A percentile compares a stretch with the other conserved stretches of the same genome.
Evolutionary conservation across 2,329 filamentous ascomycete genomes (phyloP).

Genomic region (Diaporthe australafricana): DNA sequence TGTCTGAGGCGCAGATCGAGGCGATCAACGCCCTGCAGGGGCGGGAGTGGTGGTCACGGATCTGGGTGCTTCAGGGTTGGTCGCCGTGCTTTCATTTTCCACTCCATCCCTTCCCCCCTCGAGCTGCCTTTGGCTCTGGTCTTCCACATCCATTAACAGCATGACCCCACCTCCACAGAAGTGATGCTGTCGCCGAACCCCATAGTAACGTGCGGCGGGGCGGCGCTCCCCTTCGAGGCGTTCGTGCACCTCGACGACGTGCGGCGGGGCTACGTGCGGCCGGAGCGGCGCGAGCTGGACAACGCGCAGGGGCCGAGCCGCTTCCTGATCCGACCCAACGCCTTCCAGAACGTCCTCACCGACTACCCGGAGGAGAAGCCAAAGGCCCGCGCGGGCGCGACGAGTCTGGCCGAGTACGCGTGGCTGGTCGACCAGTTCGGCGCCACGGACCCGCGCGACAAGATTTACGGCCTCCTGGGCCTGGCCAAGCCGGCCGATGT

Average conservation of each 20-base stretch:
- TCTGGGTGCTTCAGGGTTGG: conserved; percentile 13
- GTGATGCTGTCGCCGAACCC: not conserved
- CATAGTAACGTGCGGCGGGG: not conserved
- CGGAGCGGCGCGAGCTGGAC: not conserved
- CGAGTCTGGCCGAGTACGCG: not conserved
- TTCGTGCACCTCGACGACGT: conserved; percentile 19
- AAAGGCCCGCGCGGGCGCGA: not conserved
- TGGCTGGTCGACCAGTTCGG: not conserved
- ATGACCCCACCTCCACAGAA: not conserved
- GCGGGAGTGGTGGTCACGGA: conserved; percentile 13
- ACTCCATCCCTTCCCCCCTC: not conserved
- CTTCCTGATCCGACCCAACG: not conserved
- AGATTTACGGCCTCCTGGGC: conserved; percentile 9
- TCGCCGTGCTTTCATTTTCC: not conserved
- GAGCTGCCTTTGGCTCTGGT: no score
- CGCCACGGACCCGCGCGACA: conserved; percentile 2
- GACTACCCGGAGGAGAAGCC: not conserved
- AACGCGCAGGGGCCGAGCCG: not conserved
- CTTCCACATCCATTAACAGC: not conserved
- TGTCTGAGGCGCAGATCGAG: not conserved
- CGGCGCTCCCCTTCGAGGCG: not conserved
- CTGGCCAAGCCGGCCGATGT: not conserved
- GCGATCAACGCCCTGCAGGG: not conserved
- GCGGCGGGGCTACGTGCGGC: conserved; percentile 1
- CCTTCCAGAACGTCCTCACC: not conserved